Evolutionary conservation across 257 asterid genomes (phyloP).

Genomic region (Scutellaria minor): DNA sequence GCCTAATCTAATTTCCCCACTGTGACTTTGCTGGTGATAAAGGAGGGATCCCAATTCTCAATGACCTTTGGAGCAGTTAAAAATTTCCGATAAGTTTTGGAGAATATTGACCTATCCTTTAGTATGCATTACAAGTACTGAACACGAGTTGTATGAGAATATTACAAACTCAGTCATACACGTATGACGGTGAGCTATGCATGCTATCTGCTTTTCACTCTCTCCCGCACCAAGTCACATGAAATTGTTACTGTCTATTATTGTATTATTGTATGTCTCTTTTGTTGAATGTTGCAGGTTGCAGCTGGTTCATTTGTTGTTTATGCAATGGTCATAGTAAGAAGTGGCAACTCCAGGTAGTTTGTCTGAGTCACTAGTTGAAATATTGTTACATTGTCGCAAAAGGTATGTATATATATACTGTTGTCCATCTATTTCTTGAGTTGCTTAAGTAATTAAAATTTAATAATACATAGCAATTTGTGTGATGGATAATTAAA

Average conservation of each 20-base stretch:
- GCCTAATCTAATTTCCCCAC: too few species aligned
- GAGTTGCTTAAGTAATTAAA: constrained; percentile 25
- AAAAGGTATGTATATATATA: constrained; percentile 57
- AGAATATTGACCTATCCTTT: too few species aligned
- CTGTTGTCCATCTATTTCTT: neutral
- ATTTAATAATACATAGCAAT: constrained; percentile 1
- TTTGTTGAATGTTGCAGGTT: constrained; percentile 54
- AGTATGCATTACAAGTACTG: too few species aligned
- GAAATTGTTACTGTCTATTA: constrained; percentile 6
- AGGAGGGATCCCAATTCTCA: too few species aligned
- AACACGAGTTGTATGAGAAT: too few species aligned
- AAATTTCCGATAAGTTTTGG: too few species aligned
- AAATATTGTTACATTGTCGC: constrained; percentile 53
- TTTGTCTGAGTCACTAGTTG: constrained; percentile 69
- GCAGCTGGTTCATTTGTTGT: constrained; percentile 72
- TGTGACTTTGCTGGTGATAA: too few species aligned
- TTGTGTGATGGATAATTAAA: constrained; percentile 17
- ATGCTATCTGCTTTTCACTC: constrained; percentile 25
- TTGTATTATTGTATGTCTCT: constrained; percentile 9
- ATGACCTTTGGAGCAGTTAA: too few species aligned
- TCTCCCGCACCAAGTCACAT: constrained; percentile 12
- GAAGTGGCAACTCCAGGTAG: constrained; percentile 65
- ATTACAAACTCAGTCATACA: constrained; percentile 32
- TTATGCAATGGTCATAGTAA: constrained; percentile 68
- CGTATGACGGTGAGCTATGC: constrained; percentile 66